phyloP scores from a whole-genome alignment of 257 asterid species.

The Mitragyna speciosa region DNA sequence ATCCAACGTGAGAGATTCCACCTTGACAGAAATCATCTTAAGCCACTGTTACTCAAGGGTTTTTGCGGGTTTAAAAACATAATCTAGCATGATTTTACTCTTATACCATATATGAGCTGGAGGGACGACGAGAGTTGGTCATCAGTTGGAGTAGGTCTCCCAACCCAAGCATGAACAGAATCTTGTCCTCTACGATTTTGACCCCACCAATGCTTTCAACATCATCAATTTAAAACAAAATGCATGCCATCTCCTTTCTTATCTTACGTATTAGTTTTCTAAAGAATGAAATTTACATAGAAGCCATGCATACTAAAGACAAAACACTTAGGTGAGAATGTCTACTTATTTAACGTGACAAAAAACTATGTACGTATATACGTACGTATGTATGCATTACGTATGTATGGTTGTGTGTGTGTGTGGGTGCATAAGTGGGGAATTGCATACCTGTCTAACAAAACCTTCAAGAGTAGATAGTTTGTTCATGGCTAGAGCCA shows the following conservation, averaged over 20 bases:
- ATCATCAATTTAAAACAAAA: neutral
- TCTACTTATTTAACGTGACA: neutral
- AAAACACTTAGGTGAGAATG: neutral
- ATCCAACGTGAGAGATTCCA: neutral
- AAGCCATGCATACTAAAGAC: too few species aligned
- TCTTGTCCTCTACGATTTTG: conserved; percentile 13
- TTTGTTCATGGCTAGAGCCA: conserved; percentile 76
- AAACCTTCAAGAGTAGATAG: conserved; percentile 79
- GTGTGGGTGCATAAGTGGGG: too few species aligned
- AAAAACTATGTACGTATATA: neutral
- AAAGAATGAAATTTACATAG: too few species aligned
- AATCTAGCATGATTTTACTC: neutral
- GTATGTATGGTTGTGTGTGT: too few species aligned
- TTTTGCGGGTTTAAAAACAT: neutral
- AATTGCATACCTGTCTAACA: conserved; percentile 61
- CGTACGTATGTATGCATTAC: too few species aligned
- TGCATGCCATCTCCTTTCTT: neutral
- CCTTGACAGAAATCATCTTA: neutral
- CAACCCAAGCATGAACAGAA: conserved; percentile 27
- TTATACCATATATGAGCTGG: conserved; percentile 6
- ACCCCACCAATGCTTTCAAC: neutral
- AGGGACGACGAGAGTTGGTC: conserved; percentile 28
- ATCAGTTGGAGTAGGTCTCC: conserved; percentile 45
- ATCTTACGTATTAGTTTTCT: too few species aligned
- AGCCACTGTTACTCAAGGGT: neutral